phyloP scores from a whole-genome alignment of 2,329 filamentous ascomycete species.

The Talaromyces sp. region DNA sequence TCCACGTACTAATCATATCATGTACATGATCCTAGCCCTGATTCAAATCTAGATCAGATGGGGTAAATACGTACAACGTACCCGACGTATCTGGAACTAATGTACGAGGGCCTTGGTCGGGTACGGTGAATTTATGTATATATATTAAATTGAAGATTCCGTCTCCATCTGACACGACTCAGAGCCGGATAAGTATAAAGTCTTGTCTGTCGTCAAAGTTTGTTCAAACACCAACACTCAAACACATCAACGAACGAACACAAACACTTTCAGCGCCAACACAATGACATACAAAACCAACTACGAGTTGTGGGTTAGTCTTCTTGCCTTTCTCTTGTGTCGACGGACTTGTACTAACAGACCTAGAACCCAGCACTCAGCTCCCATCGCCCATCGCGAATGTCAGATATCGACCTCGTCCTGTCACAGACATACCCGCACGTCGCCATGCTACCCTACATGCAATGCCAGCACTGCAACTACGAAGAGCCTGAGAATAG shows the following conservation, averaged over 20 bases:
- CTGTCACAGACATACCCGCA: constrained; percentile 34
- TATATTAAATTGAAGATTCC: neutral
- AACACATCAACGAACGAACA: neutral
- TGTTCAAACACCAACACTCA: neutral
- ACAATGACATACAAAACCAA: constrained; percentile 39
- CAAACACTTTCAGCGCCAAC: neutral
- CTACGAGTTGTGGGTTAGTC: constrained; percentile 39
- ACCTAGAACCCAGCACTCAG: constrained; percentile 25
- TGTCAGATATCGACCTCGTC: constrained; percentile 21
- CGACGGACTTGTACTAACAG: neutral
- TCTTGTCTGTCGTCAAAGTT: neutral
- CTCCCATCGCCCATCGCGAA: constrained; percentile 31
- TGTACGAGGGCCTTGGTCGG: too few relatives aligned
- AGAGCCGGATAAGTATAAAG: neutral
- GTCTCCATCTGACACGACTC: neutral
- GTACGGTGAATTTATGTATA: neutral
- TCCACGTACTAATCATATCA: neutral
- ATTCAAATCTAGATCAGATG: constrained; percentile 4
- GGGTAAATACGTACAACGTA: neutral
- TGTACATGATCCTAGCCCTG: neutral
- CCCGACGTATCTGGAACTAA: neutral
- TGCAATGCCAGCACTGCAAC: constrained; percentile 27
- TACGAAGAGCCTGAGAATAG: constrained; percentile 20
- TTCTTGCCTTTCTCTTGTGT: neutral
- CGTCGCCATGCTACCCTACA: constrained; percentile 34